Base-by-base conservation (phyloP, 371 early-diverging fungal species). In the Mucor plumbeus region DNA sequence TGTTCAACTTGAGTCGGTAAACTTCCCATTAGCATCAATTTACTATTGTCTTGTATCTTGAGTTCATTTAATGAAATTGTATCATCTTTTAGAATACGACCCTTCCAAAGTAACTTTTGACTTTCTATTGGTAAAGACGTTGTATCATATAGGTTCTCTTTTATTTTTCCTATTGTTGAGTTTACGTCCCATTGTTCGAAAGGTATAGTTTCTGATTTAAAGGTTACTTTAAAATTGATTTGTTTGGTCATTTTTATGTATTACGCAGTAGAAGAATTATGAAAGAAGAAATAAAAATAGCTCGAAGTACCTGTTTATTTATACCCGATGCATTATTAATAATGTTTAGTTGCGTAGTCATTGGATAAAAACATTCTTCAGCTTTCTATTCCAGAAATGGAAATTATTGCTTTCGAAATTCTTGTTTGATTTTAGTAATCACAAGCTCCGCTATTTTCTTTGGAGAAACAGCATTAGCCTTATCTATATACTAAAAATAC, bases 1-100 rank as follows among this genome's bases (percentile, higher is more conserved):
- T 79, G 70, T 36, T 83, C 76, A 5, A 88, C 74, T 21, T 81
- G 76, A 13, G 79, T 69, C 1, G 83, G 70, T 34, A 81, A 69
- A 7, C 84, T 85, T 13, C 90, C 91, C 56, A 87, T 78, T 5
- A 90, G 70, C 66, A 87, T 78, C 14, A 88, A 48, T 64, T 87
- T 88, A 9, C 75, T 67, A 14, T 72, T 73, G 17, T 65, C 58
- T 1, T 44, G 55, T 21, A 83, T 55, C 5, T 64, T 43, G 1
- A 71, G 63, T 0, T 63, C 72, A 7, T 10, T 56, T 14, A 81
- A 33, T 0, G 56, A 69, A 10, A 17, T 43, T 0, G 19, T 26
- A 40, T 77, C 73, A 17, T 77, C 64, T 26, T 65, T 68, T 4
- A 87, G 67, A 3, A 79, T 69, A 17, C 77, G 80, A 15, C 89